These are phyloP conservation scores for Cylindrotheca fusiformis DNA, from an alignment of 108 stramenopile species.

Conservation along the genomic window DNA sequence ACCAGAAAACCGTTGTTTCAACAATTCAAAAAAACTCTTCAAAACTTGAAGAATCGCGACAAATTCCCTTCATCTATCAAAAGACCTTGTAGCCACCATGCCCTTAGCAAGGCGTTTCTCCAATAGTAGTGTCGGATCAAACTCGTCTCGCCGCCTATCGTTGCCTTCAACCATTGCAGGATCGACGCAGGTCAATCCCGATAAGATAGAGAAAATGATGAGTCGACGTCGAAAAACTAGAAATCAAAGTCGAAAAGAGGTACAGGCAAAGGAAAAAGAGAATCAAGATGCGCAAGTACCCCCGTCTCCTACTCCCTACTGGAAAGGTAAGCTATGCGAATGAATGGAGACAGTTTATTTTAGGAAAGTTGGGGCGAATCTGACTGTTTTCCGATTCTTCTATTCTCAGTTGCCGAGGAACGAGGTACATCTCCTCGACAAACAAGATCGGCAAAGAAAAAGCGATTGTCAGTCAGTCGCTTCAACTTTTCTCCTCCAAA, in stretches of 20 bases:
- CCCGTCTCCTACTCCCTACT: constrained; percentile 62
- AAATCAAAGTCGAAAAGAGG: background rate
- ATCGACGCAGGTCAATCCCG: constrained; percentile 9
- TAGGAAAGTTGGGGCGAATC: constrained; percentile 1
- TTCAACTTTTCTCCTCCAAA: constrained; percentile 12
- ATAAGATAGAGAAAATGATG: constrained; percentile 6
- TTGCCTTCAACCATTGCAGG: constrained; percentile 13
- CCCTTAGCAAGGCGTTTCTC: constrained; percentile 12
- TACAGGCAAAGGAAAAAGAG: constrained; percentile 1
- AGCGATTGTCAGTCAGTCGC: constrained; percentile 2
- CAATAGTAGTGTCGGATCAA: constrained; percentile 14
- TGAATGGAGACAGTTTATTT: background rate
- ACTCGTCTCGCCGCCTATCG: background rate
- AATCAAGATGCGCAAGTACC: constrained; percentile 6
- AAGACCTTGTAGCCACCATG: too few relatives aligned
- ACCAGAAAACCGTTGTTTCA: too few relatives aligned
- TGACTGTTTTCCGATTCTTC: background rate
- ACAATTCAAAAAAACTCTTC: too few relatives aligned
- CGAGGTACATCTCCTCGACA: constrained; percentile 46
- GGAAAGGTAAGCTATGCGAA: constrained; percentile 39
- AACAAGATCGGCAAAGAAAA: constrained; percentile 51
- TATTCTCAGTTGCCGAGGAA: constrained; percentile 29
- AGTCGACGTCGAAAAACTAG: background rate
- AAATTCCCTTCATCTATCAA: too few relatives aligned
- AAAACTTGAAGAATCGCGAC: too few relatives aligned